phyloP scores from a whole-genome alignment of 441 rosid species.

The Arabidopsis hybrid region DNA sequence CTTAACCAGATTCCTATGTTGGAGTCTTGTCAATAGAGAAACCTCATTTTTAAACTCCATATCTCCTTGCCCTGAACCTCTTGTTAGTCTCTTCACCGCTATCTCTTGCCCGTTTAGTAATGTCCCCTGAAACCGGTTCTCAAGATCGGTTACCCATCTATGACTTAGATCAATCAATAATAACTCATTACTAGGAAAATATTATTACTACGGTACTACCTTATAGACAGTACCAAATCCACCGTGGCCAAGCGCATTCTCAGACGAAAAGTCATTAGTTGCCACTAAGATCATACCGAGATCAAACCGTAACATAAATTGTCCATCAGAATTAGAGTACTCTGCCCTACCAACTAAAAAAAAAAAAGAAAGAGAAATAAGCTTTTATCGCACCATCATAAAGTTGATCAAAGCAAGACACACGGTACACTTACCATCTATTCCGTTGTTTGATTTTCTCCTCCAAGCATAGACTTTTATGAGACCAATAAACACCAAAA shows the following conservation, averaged over 20 bases:
- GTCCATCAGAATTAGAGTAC: constrained; percentile 2
- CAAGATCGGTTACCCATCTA: not conserved
- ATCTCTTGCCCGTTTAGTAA: not conserved
- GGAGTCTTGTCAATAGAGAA: not conserved
- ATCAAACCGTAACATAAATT: constrained; percentile 34
- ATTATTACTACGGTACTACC: constrained; percentile 9
- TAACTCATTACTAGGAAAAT: not conserved
- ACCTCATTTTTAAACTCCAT: not conserved
- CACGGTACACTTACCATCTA: constrained; percentile 6
- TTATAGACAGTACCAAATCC: constrained; percentile 44
- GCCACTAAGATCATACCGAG: constrained; percentile 28
- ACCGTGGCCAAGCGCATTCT: constrained; percentile 40
- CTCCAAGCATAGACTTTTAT: constrained; percentile 1
- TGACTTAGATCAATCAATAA: not conserved
- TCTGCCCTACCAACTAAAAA: not conserved
- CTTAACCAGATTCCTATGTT: constrained; percentile 48
- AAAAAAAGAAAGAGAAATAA: not conserved
- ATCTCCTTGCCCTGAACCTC: not conserved
- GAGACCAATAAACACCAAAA: constrained; percentile 5
- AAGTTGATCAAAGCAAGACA: not conserved
- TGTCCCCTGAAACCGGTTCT: constrained; percentile 45
- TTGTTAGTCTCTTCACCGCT: not conserved
- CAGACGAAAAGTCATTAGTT: constrained; percentile 34
- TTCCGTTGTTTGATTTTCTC: not conserved
- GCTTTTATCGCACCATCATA: not conserved